Conservation (phyloP, 108 stramenopile species). For the Pelagomonas calceolata region DNA sequence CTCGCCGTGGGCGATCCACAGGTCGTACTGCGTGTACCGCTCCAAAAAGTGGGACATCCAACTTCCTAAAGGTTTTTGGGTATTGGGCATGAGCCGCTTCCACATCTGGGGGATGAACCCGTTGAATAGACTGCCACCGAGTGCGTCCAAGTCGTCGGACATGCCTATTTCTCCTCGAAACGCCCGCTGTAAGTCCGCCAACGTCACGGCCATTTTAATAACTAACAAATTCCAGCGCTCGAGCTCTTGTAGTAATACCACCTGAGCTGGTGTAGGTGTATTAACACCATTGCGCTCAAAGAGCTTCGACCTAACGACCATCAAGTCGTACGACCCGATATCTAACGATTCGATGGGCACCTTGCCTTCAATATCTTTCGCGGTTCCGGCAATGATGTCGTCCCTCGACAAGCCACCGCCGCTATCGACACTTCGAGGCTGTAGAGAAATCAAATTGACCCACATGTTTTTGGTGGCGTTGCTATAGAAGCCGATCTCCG, state of each 20-base stretch:
- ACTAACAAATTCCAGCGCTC: constrained; percentile 57
- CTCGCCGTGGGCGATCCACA: constrained; percentile 45
- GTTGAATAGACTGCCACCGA: constrained; percentile 47
- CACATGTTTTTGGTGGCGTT: constrained; percentile 48
- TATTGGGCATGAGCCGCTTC: constrained; percentile 39
- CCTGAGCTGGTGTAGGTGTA: constrained; percentile 37
- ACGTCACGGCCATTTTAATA: constrained; percentile 36
- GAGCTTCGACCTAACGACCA: constrained; percentile 14
- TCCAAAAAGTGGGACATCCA: constrained; percentile 51
- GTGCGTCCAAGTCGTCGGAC: constrained; percentile 48
- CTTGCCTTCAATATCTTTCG: constrained; percentile 39
- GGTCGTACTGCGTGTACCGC: constrained; percentile 38
- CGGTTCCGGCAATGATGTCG: constrained; percentile 30
- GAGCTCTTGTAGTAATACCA: constrained; percentile 56
- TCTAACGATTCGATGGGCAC: constrained; percentile 36
- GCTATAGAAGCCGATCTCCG: constrained; percentile 57
- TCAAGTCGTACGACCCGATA: constrained; percentile 16
- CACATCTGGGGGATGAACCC: constrained; percentile 46
- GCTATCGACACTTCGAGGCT: constrained; percentile 38
- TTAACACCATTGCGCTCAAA: constrained; percentile 1
- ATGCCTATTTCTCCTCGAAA: constrained; percentile 56
- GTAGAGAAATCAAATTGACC: constrained; percentile 41
- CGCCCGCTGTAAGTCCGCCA: constrained; percentile 39
- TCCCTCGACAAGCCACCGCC: constrained; percentile 44
- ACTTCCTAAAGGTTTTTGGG: constrained; percentile 51